These are phyloP conservation scores for Nasturtium officinale DNA, from an alignment of 345 rosid species.

Conservation along the genomic window DNA sequence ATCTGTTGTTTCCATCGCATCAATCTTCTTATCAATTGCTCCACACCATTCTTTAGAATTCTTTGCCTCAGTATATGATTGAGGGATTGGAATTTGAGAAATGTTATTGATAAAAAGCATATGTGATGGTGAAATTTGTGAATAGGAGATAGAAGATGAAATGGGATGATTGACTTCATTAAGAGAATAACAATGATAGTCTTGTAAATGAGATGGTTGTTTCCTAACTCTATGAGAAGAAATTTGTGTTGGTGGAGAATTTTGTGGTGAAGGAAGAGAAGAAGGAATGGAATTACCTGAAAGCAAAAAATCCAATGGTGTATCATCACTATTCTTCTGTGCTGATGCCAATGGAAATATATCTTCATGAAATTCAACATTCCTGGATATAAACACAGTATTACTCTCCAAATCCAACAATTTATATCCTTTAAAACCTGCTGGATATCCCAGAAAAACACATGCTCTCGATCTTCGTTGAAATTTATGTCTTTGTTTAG, in stretches of 20 bases:
- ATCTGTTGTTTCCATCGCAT: neutral
- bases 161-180: neutral
- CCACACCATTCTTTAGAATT: too few relatives aligned
- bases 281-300: too few relatives aligned
- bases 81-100: too few relatives aligned
- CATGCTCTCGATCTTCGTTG: neutral
- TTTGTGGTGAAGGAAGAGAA: too few relatives aligned
- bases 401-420: neutral
- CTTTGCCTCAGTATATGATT: too few relatives aligned
- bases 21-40: neutral
- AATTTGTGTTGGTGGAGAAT: neutral
- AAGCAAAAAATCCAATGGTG: too few relatives aligned
- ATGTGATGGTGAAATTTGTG: neutral
- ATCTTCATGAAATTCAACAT: neutral
- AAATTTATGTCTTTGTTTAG: too few relatives aligned
- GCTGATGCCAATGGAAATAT: too few relatives aligned
- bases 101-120: too few relatives aligned
- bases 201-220: neutral
- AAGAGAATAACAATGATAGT: neutral
- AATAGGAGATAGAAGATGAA: neutral
- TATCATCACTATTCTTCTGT: too few relatives aligned
- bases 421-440: neutral
- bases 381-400: accelerated
- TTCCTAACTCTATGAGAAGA: too few relatives aligned
- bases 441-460: neutral